phyloP scores from a whole-genome alignment of 495 filamentous ascomycete genomes.

The Tetracladium marchalianum region DNA sequence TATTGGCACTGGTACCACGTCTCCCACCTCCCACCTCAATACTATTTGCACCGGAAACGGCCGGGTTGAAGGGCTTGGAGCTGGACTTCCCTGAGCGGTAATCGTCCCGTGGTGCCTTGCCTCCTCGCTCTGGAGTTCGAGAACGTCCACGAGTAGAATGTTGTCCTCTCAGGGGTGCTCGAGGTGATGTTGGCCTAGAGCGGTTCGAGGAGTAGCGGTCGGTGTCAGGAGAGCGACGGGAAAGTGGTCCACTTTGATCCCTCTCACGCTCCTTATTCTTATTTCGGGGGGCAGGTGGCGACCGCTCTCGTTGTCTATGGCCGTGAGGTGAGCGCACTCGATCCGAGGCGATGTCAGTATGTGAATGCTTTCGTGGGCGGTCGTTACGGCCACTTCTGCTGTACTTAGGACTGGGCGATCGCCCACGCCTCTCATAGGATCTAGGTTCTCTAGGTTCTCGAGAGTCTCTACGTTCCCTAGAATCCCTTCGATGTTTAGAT shows the following conservation, averaged over 20 bases:
- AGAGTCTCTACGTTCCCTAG: slow-evolving; percentile 17
- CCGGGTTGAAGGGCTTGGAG: background rate
- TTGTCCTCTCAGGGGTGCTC: slow-evolving; percentile 4
- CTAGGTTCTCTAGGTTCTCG: slow-evolving; percentile 21
- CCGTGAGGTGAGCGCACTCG: slow-evolving; percentile 9
- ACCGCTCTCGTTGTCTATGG: slow-evolving; percentile 7
- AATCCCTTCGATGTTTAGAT: slow-evolving; percentile 22
- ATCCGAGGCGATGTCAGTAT: background rate
- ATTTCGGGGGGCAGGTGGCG: slow-evolving; percentile 5
- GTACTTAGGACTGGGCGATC: slow-evolving; percentile 14
- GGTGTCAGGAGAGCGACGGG: slow-evolving; percentile 11
- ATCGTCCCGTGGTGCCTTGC: slow-evolving; percentile 13
- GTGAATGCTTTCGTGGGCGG: slow-evolving; percentile 2
- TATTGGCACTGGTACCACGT: too few species aligned
- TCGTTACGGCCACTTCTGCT: slow-evolving; percentile 4
- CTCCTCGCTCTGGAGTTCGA: slow-evolving; percentile 6
- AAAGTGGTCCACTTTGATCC: slow-evolving; percentile 3
- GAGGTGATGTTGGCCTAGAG: slow-evolving; percentile 17
- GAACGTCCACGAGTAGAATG: slow-evolving; percentile 10
- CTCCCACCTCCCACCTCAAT: slow-evolving; percentile 12
- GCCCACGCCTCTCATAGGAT: slow-evolving; percentile 13
- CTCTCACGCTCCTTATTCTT: slow-evolving; percentile 8
- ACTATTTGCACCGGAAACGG: slow-evolving; percentile 16
- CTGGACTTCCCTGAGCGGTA: slow-evolving; percentile 5
- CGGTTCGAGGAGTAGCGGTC: slow-evolving; percentile 17